Percentiles rank a stretch among this genome's conserved stretches.
These are phyloP conservation scores for Stenogyne calaminthoides DNA, from an alignment of 305 asterid genomes.

Conservation along the genomic window DNA sequence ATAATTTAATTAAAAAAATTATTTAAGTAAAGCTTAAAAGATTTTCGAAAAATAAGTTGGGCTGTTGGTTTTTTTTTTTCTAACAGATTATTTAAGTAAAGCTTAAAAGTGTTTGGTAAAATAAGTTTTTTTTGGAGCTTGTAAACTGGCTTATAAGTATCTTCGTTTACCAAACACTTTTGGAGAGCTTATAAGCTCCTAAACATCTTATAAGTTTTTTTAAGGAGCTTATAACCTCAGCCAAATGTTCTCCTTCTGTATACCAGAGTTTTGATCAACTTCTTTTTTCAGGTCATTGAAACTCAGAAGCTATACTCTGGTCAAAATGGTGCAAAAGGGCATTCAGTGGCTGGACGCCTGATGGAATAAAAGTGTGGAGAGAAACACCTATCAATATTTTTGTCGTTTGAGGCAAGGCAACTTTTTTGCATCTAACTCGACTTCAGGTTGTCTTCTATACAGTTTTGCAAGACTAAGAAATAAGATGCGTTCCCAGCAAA, in stretches of 20 bases:
- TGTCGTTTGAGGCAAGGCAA: slow-evolving; percentile 19
- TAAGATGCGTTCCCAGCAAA: slow-evolving; percentile 22
- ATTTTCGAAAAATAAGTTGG: too few relatives aligned
- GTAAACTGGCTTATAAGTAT: too few relatives aligned
- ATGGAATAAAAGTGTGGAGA: slow-evolving; percentile 27
- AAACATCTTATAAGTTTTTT: too few relatives aligned
- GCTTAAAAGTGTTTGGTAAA: too few relatives aligned
- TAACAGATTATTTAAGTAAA: too few relatives aligned
- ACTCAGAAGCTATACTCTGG: slow-evolving; percentile 40
- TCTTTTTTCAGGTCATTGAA: slow-evolving; percentile 42
- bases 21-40: too few relatives aligned
- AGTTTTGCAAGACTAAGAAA: slow-evolving; percentile 26
- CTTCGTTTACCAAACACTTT: too few relatives aligned
- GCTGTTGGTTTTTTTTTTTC: too few relatives aligned
- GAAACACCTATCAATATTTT: slow-evolving; percentile 11
- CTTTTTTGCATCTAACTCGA: slow-evolving; percentile 13
- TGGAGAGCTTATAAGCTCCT: too few relatives aligned
- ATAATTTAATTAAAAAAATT: too few relatives aligned
- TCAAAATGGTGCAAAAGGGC: slow-evolving; percentile 35
- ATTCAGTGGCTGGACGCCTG: slow-evolving; percentile 34
- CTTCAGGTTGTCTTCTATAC: slow-evolving; percentile 18
- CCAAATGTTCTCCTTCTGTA: not conserved
- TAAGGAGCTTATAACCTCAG: too few relatives aligned
- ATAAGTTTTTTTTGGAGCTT: too few relatives aligned
- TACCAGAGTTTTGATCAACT: not conserved